phyloP scores from a whole-genome alignment of 306 rosid genomes.

The Trifolium pratense region DNA sequence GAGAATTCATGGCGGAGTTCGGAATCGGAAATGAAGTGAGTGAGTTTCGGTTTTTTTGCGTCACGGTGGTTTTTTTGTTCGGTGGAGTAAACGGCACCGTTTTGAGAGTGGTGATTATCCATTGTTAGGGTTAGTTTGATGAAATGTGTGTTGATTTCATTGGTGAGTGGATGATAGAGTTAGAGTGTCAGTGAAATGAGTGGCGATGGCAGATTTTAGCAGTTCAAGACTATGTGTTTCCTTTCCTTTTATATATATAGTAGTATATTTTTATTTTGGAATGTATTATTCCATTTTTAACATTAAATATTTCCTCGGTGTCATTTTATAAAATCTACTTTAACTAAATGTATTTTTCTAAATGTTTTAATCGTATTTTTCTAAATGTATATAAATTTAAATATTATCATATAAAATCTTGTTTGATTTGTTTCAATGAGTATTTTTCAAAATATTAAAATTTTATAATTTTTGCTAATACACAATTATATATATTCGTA shows the following conservation, averaged over 20 bases:
- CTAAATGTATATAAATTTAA: too few relatives aligned
- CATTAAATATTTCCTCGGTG: too few relatives aligned
- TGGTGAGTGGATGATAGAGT: slow-evolving; percentile 26
- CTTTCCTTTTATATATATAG: background rate
- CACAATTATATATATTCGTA: too few relatives aligned
- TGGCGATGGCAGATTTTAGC: background rate
- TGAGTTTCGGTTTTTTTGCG: slow-evolving; percentile 41
- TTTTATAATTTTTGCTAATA: too few relatives aligned
- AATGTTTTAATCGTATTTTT: too few relatives aligned
- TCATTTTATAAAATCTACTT: too few relatives aligned
- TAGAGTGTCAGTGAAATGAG: background rate
- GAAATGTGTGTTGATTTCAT: background rate
- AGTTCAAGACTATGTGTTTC: too few relatives aligned
- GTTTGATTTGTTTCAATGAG: too few relatives aligned
- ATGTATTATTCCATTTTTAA: too few relatives aligned
- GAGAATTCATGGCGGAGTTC: slow-evolving; percentile 54
- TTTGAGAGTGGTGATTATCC: slow-evolving; percentile 50
- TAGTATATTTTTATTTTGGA: background rate
- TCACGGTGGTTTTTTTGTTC: background rate
- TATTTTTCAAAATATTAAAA: too few relatives aligned
- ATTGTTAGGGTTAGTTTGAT: slow-evolving; percentile 38
- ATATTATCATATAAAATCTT: too few relatives aligned
- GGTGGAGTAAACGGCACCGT: slow-evolving; percentile 32
- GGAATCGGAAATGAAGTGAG: slow-evolving; percentile 37
- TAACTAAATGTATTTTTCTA: too few relatives aligned